phyloP scores from a whole-genome alignment of 106 monocot species.

The Alisma plantagoaquatica region DNA sequence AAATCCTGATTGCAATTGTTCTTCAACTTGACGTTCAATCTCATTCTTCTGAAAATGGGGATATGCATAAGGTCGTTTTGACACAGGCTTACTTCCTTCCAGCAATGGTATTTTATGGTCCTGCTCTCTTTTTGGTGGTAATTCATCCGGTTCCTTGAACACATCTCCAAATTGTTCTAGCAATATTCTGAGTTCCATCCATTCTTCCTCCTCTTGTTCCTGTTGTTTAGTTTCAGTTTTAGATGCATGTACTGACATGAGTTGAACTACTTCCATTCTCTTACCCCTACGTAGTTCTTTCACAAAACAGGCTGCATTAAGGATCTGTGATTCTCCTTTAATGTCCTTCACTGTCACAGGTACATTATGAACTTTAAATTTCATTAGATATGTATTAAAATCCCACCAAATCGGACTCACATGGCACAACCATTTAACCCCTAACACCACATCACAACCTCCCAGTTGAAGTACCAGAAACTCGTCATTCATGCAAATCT shows the following conservation, averaged over 20 bases:
- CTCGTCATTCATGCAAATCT: not conserved
- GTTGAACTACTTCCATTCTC: not conserved
- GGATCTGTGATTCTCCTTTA: too few species aligned
- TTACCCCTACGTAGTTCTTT: too few species aligned
- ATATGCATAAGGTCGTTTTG: not conserved
- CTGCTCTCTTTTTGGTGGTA: not conserved
- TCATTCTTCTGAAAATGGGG: not conserved
- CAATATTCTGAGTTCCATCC: not conserved
- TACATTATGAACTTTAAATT: not conserved
- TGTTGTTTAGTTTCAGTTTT: not conserved
- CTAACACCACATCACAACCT: not conserved
- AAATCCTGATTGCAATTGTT: not conserved
- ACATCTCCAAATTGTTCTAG: not conserved
- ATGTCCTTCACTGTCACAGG: not conserved
- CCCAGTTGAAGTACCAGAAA: not conserved
- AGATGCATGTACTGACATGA: not conserved
- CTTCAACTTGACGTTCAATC: not conserved
- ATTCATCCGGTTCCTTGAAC: not conserved
- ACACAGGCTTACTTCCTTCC: not conserved
- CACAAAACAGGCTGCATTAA: too few species aligned
- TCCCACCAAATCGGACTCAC: not conserved
- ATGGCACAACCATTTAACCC: not conserved
- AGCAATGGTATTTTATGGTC: not conserved
- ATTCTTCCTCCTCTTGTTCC: too few species aligned
- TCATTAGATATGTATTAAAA: not conserved